Percentiles rank a stretch among this genome's conserved stretches.
These are phyloP conservation scores for Lactifluus subvellereus DNA, from an alignment of 768 basidiomycete genomes.

Conservation along the genomic window DNA sequence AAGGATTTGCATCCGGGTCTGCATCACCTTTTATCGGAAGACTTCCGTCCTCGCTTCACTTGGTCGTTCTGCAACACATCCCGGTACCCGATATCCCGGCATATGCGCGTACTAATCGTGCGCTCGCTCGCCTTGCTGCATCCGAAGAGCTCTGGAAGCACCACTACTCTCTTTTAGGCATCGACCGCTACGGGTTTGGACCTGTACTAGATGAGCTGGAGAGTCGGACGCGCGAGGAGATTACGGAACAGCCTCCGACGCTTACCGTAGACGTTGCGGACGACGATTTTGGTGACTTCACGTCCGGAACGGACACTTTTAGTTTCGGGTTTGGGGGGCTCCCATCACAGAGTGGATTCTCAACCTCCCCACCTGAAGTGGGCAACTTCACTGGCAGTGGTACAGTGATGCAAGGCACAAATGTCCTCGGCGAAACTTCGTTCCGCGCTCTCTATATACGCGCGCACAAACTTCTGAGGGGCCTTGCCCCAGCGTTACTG, in stretches of 20 bases:
- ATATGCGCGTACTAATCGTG: constrained; percentile 62
- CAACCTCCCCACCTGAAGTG: constrained; percentile 38
- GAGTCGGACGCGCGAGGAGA: constrained; percentile 36
- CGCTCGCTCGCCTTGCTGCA: constrained; percentile 54
- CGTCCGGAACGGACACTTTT: constrained; percentile 33
- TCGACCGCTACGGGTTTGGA: constrained; percentile 41
- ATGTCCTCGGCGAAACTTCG: constrained; percentile 33
- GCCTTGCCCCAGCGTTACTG: constrained; percentile 51
- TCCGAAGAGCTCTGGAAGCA: constrained; percentile 76
- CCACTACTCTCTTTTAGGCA: constrained; percentile 58
- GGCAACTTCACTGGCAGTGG: constrained; percentile 43
- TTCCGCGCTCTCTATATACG: constrained; percentile 59
- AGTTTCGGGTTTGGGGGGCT: constrained; percentile 1
- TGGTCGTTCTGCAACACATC: constrained; percentile 64
- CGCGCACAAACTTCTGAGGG: constrained; percentile 57
- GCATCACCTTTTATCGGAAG: constrained; percentile 54
- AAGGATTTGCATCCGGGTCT: not conserved
- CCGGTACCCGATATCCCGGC: constrained; percentile 77
- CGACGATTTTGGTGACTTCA: constrained; percentile 89
- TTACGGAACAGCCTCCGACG: constrained; percentile 49
- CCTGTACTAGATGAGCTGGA: constrained; percentile 58
- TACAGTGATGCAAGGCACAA: constrained; percentile 29
- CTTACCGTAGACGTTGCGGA: constrained; percentile 56
- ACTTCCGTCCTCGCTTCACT: constrained; percentile 72
- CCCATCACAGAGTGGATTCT: constrained; percentile 12